Conservation (phyloP, 176 grass and related monocot species). For the Oryza glaberrima region DNA sequence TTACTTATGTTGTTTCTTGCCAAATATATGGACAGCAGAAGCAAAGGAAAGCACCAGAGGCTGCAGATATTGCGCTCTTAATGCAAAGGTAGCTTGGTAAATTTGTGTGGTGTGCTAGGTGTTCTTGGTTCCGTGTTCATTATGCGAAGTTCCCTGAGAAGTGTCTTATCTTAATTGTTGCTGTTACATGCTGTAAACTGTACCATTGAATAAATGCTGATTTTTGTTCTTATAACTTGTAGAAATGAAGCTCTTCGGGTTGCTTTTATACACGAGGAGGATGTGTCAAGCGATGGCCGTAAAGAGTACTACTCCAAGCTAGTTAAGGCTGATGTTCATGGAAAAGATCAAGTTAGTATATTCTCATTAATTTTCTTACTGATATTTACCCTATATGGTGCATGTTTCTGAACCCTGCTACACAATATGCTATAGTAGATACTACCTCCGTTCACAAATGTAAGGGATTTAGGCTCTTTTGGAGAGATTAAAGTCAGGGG, state of each 20-base stretch:
- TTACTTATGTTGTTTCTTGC: slow-evolving; percentile 96
- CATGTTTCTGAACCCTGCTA: slow-evolving; percentile 10
- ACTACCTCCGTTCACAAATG: too few species aligned
- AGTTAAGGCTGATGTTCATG: slow-evolving; percentile 90
- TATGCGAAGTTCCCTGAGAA: slow-evolving; percentile 7
- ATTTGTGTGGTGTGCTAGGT: slow-evolving; percentile 15
- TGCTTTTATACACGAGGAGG: slow-evolving; percentile 95
- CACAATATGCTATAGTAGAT: background rate
- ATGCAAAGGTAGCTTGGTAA: slow-evolving; percentile 71
- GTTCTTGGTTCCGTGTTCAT: background rate
- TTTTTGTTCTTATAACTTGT: slow-evolving; percentile 35
- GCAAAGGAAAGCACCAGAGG: slow-evolving; percentile 81
- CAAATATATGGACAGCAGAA: slow-evolving; percentile 99
- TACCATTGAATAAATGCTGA: background rate
- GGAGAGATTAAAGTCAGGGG: too few species aligned
- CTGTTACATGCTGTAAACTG: background rate
- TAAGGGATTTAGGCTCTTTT: too few species aligned
- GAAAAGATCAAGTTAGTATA: slow-evolving; percentile 91
- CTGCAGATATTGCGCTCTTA: slow-evolving; percentile 89
- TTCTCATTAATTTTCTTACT: slow-evolving; percentile 16
- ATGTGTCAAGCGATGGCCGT: slow-evolving; percentile 44
- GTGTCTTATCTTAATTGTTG: slow-evolving; percentile 25
- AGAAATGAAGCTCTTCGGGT: slow-evolving; percentile 96
- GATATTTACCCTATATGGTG: slow-evolving; percentile 7
- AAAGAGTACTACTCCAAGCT: slow-evolving; percentile 94